phyloP scores from a whole-genome alignment of 2,329 filamentous ascomycete genomes.

The Cladosporium sp. region DNA sequence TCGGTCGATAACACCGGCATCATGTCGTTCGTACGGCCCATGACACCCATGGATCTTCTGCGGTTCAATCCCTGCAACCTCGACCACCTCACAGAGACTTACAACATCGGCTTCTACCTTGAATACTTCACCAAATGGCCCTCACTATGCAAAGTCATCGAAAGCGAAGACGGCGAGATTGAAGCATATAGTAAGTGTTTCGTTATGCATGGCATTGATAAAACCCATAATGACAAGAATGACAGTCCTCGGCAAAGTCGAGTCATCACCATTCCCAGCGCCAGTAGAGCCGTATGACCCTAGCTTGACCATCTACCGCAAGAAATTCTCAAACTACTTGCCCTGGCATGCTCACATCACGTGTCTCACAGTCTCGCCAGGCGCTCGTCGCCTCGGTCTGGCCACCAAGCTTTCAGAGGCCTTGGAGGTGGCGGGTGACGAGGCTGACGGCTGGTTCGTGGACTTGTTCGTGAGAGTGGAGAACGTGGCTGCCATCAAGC shows the following conservation, averaged over 20 bases:
- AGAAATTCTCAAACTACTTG: slow-evolving; percentile 69
- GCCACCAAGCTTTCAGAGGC: slow-evolving; percentile 80
- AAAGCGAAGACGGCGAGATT: slow-evolving; percentile 82
- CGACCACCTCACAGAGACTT: slow-evolving; percentile 96
- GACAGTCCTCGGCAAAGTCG: slow-evolving; percentile 93
- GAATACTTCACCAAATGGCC: slow-evolving; percentile 97
- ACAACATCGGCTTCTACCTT: slow-evolving; percentile 92
- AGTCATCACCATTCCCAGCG: slow-evolving; percentile 74
- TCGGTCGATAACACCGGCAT: not conserved
- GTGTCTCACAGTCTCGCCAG: slow-evolving; percentile 86
- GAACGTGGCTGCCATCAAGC: slow-evolving; percentile 81
- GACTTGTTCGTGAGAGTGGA: slow-evolving; percentile 90
- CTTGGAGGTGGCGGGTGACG: slow-evolving; percentile 79
- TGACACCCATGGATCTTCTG: slow-evolving; percentile 81
- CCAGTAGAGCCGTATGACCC: slow-evolving; percentile 72
- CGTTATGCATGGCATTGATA: not conserved
- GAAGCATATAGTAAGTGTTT: slow-evolving; percentile 80
- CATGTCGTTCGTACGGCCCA: slow-evolving; percentile 68
- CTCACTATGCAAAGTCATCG: slow-evolving; percentile 87
- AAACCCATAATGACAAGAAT: not conserved
- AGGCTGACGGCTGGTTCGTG: slow-evolving; percentile 87
- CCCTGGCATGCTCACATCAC: slow-evolving; percentile 99
- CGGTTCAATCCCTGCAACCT: slow-evolving; percentile 93
- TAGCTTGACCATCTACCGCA: slow-evolving; percentile 39
- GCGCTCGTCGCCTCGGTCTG: slow-evolving; percentile 81